phyloP scores from a whole-genome alignment of 495 filamentous ascomycete species.

The Xylaria curta region DNA sequence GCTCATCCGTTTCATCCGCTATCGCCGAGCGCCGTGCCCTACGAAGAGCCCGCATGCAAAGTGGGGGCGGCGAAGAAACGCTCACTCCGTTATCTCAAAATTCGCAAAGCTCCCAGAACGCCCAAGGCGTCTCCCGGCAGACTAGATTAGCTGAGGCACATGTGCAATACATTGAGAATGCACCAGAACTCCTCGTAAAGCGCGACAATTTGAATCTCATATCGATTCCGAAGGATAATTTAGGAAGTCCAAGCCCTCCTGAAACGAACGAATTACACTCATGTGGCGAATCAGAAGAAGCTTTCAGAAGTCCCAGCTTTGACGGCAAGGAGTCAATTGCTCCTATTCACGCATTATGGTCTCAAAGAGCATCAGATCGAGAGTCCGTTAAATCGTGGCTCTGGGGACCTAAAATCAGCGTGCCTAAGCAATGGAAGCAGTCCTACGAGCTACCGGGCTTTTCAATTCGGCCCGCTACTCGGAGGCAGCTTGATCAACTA shows the following conservation, averaged over 20 bases:
- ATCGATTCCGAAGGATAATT: slow-evolving; percentile 45
- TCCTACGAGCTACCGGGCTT: slow-evolving; percentile 35
- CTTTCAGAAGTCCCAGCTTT: slow-evolving; percentile 9
- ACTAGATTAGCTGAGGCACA: slow-evolving; percentile 49
- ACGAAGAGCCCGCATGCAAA: slow-evolving; percentile 39
- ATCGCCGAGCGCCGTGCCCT: slow-evolving; percentile 45
- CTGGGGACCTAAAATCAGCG: slow-evolving; percentile 23
- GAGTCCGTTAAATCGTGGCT: slow-evolving; percentile 26
- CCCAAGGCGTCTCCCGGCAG: slow-evolving; percentile 42
- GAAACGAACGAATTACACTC: slow-evolving; percentile 48
- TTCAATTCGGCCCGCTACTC: slow-evolving; percentile 40
- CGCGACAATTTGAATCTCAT: slow-evolving; percentile 47
- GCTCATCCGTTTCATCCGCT: slow-evolving; percentile 34
- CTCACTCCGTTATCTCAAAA: slow-evolving; percentile 34
- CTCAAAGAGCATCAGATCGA: slow-evolving; percentile 24
- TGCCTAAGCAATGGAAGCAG: slow-evolving; percentile 28
- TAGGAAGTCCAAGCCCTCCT: slow-evolving; percentile 59
- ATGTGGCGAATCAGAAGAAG: background rate
- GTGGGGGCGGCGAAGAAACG: slow-evolving; percentile 33
- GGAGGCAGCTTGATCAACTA: slow-evolving; percentile 42
- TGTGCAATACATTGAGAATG: slow-evolving; percentile 51
- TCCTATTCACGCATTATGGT: slow-evolving; percentile 30
- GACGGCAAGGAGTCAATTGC: background rate
- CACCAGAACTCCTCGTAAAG: slow-evolving; percentile 45
- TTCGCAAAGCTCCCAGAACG: slow-evolving; percentile 37